phyloP scores from a whole-genome alignment of 345 rosid species.

The Camelina hispida region DNA sequence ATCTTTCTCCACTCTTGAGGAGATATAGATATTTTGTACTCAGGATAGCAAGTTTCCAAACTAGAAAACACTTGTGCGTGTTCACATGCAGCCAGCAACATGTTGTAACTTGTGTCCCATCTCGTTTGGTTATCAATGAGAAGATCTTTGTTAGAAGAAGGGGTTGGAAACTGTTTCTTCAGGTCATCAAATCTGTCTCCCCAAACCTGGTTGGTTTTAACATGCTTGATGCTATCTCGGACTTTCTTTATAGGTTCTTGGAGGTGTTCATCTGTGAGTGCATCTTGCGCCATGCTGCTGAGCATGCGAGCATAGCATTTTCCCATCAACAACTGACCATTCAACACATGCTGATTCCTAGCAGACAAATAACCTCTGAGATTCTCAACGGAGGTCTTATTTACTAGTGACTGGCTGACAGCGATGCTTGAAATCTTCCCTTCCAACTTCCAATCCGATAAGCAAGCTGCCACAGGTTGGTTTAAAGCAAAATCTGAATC shows the following conservation, averaged over 20 bases:
- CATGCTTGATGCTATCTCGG: conserved; percentile 69
- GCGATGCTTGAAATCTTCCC: conserved; percentile 71
- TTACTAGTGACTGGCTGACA: conserved; percentile 53
- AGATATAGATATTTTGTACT: conserved; percentile 73
- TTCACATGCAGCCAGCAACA: conserved; percentile 77
- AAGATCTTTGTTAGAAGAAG: conserved; percentile 57
- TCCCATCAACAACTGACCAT: conserved; percentile 72
- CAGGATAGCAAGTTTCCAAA: conserved; percentile 78
- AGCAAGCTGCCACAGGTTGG: conserved; percentile 66
- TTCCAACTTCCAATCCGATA: conserved; percentile 78
- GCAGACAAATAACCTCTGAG: conserved; percentile 66
- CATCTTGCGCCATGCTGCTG: conserved; percentile 62
- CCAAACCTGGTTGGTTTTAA: conserved; percentile 61
- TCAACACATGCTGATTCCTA: conserved; percentile 68
- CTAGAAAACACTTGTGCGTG: conserved; percentile 76
- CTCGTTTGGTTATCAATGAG: conserved; percentile 61
- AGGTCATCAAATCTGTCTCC: conserved; percentile 75
- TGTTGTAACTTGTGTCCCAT: conserved; percentile 82
- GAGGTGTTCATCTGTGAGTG: conserved; percentile 47
- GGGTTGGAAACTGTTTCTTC: conserved; percentile 65
- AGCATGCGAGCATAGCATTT: conserved; percentile 64
- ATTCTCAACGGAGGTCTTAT: conserved; percentile 61
- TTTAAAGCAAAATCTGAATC: conserved; percentile 62
- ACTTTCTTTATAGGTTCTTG: conserved; percentile 63
- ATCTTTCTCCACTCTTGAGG: conserved; percentile 77